Evolutionary conservation across 345 rosid species (phyloP), one percentile per base, ranked within the genome.

Genomic region (Camelina laxa): DNA sequence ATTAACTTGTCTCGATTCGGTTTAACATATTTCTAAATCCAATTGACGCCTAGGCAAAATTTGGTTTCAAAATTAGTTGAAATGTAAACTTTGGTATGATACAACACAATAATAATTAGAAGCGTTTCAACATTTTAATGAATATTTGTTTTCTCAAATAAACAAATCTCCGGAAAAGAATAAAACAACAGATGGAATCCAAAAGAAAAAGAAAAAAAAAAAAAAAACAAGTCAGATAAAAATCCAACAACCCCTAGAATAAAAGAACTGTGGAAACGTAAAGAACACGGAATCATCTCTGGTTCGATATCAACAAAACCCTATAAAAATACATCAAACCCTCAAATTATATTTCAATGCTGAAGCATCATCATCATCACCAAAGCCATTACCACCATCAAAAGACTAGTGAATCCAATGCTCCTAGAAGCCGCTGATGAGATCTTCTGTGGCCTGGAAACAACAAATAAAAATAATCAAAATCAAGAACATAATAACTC

Each of bases 371-470:
- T 72, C 77, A 78, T 72, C 77, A 78, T 69, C 75, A 69, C 69
- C 60, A 72, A 41, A 16, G 60, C 78, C 53, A 67, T 60, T 4
- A 78, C 13, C 65, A 67, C 51, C 65, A 66, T 44, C 13, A 51
- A 73, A 35, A 73, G 2, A 36, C 22, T 73, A 6, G 14, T 60
- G 3, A 60, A 60, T 60, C 73, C 65, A 72, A 51, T 30, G 36
- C 64, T 73, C 31, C 38, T 61, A 12, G 87, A 38, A 2, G 82
- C 51, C 5, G 89, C 85, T 0, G 50, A 80, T 70, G 96, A 80
- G 68, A 91, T 80, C 65, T 91, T 92, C 67, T 93, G 84, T 42
- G 97, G 89, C 87, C 98, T 93, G 84, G 85, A 69, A 67, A 44
- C 22, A 63, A 64, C 69, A 67, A 50, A 71, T 4, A 1, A 38